Evolutionary conservation across 176 grass and related monocot species (phyloP).

Genomic region (Aegilops sharonensis): DNA sequence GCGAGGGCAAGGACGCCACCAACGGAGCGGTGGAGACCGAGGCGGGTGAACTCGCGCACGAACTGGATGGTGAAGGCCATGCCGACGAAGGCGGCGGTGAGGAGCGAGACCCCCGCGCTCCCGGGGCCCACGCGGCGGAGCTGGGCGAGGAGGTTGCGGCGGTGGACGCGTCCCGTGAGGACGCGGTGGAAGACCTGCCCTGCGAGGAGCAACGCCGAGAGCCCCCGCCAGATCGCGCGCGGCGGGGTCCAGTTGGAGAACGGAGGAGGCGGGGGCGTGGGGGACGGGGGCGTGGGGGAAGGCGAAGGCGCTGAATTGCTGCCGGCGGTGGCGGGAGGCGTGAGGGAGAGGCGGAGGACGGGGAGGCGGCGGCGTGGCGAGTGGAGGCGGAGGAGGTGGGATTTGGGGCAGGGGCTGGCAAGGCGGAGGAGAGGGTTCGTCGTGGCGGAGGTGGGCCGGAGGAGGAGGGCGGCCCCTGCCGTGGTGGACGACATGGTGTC

Average conservation of each 20-base stretch:
- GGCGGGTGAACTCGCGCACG: constrained; percentile 98
- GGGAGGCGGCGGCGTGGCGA: constrained; percentile 17
- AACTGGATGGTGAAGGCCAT: constrained; percentile 99
- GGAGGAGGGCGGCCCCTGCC: constrained; percentile 17
- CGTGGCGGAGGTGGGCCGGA: constrained; percentile 27
- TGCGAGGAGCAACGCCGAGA: constrained; percentile 75
- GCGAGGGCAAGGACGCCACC: constrained; percentile 94
- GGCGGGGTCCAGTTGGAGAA: constrained; percentile 67
- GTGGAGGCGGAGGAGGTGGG: constrained; percentile 28
- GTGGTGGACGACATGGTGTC: constrained; percentile 24
- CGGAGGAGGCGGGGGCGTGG: not conserved
- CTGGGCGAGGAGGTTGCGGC: constrained; percentile 88
- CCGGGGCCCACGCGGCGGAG: constrained; percentile 75
- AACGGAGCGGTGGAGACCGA: constrained; percentile 93
- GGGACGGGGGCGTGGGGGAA: not conserved
- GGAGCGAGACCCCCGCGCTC: constrained; percentile 82
- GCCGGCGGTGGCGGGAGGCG: constrained; percentile 27
- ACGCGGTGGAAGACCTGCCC: constrained; percentile 83
- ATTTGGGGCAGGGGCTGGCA: not conserved
- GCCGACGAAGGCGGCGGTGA: constrained; percentile 92
- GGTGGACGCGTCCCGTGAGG: constrained; percentile 71
- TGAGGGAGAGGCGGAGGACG: constrained; percentile 34
- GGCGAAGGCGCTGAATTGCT: constrained; percentile 50
- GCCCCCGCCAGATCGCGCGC: constrained; percentile 77
- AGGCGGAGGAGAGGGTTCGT: not conserved